phyloP scores from a whole-genome alignment of 1,139 yeast species.

The Suhomyces chickasaworum region DNA sequence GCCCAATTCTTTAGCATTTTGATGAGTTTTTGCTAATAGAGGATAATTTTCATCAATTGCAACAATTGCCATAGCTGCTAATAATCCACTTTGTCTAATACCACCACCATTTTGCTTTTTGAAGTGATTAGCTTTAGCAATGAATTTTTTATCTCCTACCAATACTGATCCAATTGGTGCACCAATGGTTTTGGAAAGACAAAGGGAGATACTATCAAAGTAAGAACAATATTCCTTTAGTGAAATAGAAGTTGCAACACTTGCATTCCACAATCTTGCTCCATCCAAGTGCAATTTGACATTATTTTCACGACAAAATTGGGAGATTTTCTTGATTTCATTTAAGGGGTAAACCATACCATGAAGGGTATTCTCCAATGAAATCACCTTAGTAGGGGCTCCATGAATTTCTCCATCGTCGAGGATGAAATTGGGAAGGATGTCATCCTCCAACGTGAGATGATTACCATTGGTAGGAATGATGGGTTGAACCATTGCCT shows the following conservation, averaged over 20 bases:
- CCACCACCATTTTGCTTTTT: constrained; percentile 97
- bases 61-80: constrained; percentile 76
- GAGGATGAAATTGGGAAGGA: constrained; percentile 62
- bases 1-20: constrained; percentile 68
- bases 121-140: constrained; percentile 79
- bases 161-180: constrained; percentile 93
- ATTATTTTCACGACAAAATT: constrained; percentile 65
- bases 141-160: constrained; percentile 65
- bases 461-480: constrained; percentile 72
- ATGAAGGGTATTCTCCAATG: constrained; percentile 85
- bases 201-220: constrained; percentile 87
- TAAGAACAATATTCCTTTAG: constrained; percentile 71
- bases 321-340: constrained; percentile 72
- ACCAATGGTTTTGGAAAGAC: constrained; percentile 88
- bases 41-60: constrained; percentile 79
- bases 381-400: constrained; percentile 85
- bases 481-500: constrained; percentile 90
- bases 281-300: constrained; percentile 86
- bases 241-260: constrained; percentile 70
- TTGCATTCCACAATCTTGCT: constrained; percentile 94
- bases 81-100: constrained; percentile 83
- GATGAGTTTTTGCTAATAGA: constrained; percentile 62
- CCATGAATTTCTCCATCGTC: constrained; percentile 85
- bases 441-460: constrained; percentile 74
- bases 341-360: constrained; percentile 83